Base-by-base conservation (phyloP, 345 rosid genomes). In the Salix arbutifolia region DNA sequence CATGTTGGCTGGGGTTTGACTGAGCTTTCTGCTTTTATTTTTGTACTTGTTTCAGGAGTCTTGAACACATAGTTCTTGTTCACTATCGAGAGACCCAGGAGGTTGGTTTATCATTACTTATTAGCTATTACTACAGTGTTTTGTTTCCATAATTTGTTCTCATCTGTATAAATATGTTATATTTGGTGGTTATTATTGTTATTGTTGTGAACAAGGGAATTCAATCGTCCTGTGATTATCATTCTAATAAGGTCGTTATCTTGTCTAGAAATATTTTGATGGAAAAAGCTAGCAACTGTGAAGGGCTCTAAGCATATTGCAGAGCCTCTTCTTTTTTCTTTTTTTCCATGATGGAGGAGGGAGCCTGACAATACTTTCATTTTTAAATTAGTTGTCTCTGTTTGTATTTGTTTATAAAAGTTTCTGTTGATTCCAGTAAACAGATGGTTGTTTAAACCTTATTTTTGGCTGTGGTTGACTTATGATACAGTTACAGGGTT, bases 81-180 rank as follows among this genome's bases (percentile, higher is more conserved):
- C 99, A 96, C 83, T 96, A 96, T 77, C 99, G 99, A 64, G 97
- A 93, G 78, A 96, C 97, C 70, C 90, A 84, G 73, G 99, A 93
- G 99, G 99, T 96, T 83, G 75, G 93, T 85, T 71, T 70, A 2
- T 58, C 26, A 16, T 79, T 46, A 53, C 72, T 71, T 70, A 26
- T 53, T 69, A 70, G 44, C 70, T 78, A 17, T 82, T 56, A 28
- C 26, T 74, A 23, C 62, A 71, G 40, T 65, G 23, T 65, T 73
- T 33, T 73, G 50, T 42, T 61, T 31, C 38, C 10, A 26, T 30
- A 72, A 25, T 8, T 65, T 8, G 56, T 37, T 53, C 19, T 72
- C 53, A 16, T 65, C 13, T 44, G n/a, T 11, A 38, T 18, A 25
- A 25, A 62, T 37, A 30, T 61, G 33, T 72, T 26, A 52, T 30